Conservation (phyloP, 106 monocot genomes). For the Narthecium ossifragum region DNA sequence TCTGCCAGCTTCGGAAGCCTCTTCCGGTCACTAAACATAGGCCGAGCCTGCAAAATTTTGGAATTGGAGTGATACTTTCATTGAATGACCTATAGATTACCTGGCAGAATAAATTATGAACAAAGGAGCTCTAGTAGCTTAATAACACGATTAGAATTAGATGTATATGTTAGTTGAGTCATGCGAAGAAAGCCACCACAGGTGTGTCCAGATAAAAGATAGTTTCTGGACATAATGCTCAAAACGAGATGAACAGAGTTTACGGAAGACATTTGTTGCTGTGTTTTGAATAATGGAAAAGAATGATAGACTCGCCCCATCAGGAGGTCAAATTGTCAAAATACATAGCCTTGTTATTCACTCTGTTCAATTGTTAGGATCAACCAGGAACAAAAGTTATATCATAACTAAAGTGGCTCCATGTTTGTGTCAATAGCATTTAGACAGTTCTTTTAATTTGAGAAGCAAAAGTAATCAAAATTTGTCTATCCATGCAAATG, state of each 20-base stretch:
- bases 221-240: not conserved
- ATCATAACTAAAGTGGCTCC: no score
- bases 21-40: constrained; percentile 24
- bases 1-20: constrained; percentile 25
- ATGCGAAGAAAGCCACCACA: no score
- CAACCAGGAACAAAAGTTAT: not conserved
- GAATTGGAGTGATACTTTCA: not conserved
- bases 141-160: no score
- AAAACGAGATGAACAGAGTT: no score
- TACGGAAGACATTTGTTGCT: not conserved
- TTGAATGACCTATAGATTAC: no score
- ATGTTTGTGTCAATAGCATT: no score
- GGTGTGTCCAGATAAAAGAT: no score
- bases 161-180: no score
- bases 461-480: not conserved
- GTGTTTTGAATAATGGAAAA: not conserved
- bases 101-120: no score
- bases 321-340: not conserved
- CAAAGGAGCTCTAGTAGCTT: no score
- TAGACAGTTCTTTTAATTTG: not conserved
- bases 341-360: not conserved
- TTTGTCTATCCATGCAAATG: no score
- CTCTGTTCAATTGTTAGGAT: not conserved
- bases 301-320: not conserved
- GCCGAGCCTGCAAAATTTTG: constrained; percentile 14